phyloP scores from a whole-genome alignment of 148 eudicot genomes.

The Beta vulgaris region DNA sequence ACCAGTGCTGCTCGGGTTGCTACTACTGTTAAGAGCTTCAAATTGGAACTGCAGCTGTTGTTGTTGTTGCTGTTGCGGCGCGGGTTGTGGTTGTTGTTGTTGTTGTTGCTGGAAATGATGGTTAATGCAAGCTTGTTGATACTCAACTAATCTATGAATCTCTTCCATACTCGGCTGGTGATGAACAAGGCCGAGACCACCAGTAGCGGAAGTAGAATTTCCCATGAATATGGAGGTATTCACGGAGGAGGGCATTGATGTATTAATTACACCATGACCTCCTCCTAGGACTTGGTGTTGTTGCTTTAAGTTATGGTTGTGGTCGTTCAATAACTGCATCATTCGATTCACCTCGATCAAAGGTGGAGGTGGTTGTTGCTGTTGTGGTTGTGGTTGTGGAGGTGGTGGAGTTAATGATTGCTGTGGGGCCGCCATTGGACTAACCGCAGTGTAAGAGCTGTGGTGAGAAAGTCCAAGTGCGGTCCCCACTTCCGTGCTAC shows the following conservation, averaged over 20 bases:
- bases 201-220: conserved; percentile 16
- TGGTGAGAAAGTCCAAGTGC: conserved; percentile 52
- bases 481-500: conserved; percentile 58
- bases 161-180: conserved; percentile 44
- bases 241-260: conserved; percentile 18
- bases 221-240: conserved; percentile 22
- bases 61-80: conserved; percentile 15
- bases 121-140: conserved; percentile 44
- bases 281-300: conserved; percentile 7
- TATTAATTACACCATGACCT: conserved; percentile 11
- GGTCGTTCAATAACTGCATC: conserved; percentile 20
- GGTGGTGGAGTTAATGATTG: conserved; percentile 19
- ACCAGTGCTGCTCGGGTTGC: conserved; percentile 9
- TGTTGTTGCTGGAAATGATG: conserved; percentile 33
- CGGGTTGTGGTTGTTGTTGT: conserved; percentile 29
- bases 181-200: not conserved
- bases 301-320: conserved; percentile 15
- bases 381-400: conserved; percentile 15
- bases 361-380: conserved; percentile 10
- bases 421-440: conserved; percentile 30
- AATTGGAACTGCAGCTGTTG: conserved; percentile 33
- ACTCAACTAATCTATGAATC: conserved; percentile 56
- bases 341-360: conserved; percentile 20
- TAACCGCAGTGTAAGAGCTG: conserved; percentile 28
- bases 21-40: conserved; percentile 21